Evolutionary conservation across 2,329 filamentous ascomycete species (phyloP), one percentile per base, ranked within the genome.

Genomic region (Corynespora cassiicola): DNA sequence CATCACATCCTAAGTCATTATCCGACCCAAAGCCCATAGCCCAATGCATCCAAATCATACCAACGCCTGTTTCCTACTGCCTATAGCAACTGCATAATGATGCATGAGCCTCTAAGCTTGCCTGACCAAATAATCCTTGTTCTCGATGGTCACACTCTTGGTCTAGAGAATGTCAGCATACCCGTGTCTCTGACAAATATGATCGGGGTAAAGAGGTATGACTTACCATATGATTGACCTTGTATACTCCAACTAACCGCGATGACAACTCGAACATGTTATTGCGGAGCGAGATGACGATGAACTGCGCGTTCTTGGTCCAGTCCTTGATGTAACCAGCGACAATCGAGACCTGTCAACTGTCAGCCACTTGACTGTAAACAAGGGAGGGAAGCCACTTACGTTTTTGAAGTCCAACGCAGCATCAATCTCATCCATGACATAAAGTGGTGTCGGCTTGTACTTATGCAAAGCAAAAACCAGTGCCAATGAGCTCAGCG

Each of bases 261-360:
- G 90, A 84, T n/a, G 95, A 92, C 49, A 99, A 83, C 77, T 99
- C 94, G 71, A 99, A 99, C 94, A 99, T 99, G 76, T 99, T 99
- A 73, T 99, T 99, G 61, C 94, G 81, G 60, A 99, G 77, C 11
- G 90, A 96, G 64, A 99, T 99, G 63, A 99, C 94, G 57, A 99
- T 94, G 69, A 99, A 99, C 66, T 99, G 94, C 2, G 94, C 95
- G 72, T 99, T 99, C 79, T 96, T 97, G 45, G 94, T 99, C 37
- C 94, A 81, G 75, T 99, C 94, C 75, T 96, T 97, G 79, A 99
- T 99, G 69, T 99, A 99, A 59, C 90, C 94, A 42, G 94, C 94
- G 29, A 99, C 94, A 63, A 99, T 99, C 1, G 90, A 96, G 25
- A 97, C 88, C 89, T 92, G 56, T 20, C 28, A 18, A 15, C 24